These are phyloP conservation scores for Debaryomyces maramus DNA, from an alignment of 805 yeast species.

Conservation along the genomic window DNA sequence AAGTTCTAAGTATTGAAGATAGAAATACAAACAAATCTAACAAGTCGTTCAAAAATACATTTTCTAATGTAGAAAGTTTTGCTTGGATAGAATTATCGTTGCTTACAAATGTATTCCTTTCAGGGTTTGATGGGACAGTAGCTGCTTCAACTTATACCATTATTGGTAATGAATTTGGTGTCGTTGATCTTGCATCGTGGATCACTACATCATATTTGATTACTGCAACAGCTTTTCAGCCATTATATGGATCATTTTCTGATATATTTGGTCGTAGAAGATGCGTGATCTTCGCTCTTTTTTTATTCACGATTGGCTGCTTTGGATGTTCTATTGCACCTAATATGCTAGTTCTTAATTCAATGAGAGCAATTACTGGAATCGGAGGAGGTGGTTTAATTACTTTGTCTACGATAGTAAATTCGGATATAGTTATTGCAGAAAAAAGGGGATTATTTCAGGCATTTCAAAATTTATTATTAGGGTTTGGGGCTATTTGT, in stretches of 20 bases:
- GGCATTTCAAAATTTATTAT: conserved; percentile 37
- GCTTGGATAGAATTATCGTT: conserved; percentile 33
- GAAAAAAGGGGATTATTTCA: conserved; percentile 41
- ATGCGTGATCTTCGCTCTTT: conserved; percentile 35
- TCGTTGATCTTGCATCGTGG: conserved; percentile 40
- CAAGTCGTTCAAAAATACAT: conserved; percentile 3
- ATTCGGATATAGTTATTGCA: conserved; percentile 37
- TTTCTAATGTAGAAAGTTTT: conserved; percentile 20
- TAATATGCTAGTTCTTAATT: conserved; percentile 25
- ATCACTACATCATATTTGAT: conserved; percentile 43
- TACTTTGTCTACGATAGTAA: conserved; percentile 37
- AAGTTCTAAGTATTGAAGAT: not conserved
- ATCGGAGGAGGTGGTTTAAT: conserved; percentile 44
- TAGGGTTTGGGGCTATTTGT: conserved; percentile 51
- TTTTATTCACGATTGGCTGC: conserved; percentile 34
- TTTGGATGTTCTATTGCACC: conserved; percentile 34
- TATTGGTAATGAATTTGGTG: conserved; percentile 43
- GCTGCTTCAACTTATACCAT: conserved; percentile 50
- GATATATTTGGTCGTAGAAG: conserved; percentile 38
- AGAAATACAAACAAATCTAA: conserved; percentile 34
- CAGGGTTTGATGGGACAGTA: conserved; percentile 50
- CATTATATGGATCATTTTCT: conserved; percentile 40
- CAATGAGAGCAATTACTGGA: conserved; percentile 40
- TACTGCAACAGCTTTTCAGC: conserved; percentile 43
- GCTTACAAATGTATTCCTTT: conserved; percentile 40